Base-by-base conservation (phyloP, 2,329 filamentous ascomycete genomes). In the Apiospora sp. region DNA sequence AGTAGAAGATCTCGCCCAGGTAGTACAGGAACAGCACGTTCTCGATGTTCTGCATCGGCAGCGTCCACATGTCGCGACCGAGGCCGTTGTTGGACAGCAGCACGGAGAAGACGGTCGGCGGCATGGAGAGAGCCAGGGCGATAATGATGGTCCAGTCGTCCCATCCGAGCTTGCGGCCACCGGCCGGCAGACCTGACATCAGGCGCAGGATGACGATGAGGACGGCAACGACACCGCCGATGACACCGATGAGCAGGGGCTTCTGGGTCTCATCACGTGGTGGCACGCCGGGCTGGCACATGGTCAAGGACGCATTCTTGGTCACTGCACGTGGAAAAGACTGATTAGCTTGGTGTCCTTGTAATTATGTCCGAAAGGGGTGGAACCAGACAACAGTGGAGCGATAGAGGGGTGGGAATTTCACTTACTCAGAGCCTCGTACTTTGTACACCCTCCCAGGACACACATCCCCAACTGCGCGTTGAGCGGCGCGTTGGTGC, bases 1-100 rank as follows among this genome's bases (percentile, higher is more conserved):
- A 78, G 74, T 82, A 83, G 46, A 80, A 78, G n/a, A 83, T 78
- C 69, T 81, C 79, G 67, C 79, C 73, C 14, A 78, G 74, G 74
- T 81, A 83, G 69, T 82, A 82, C 58, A 76, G 71, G 41, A 75
- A 74, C 27, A 75, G 69, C 14, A 75, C 72, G 58, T 72, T 72
- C 48, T 75, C 67, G 69, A 76, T 76, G 37, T 76, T 73, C 37
- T 73, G 10, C 10, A 73, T 70, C 2, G 71, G 72, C 37, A 76
- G 70, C 12, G 73, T 75, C 75, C 75, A 76, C 46, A 75, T 76
- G 58, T 76, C 75, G 46, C 73, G 73, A 19, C 75, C 75, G 4
- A 76, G 72, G 10, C 75, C 75, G 51, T 73, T 73, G 8, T 75
- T 69, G 41, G 73, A 73, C 43, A 74, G 48, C 41, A 73, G 24